A percentile compares a stretch with the other conserved stretches of the same genome.
These are phyloP conservation scores for Botrytis elliptica DNA, from an alignment of 2,329 filamentous ascomycete genomes.

Conservation along the genomic window DNA sequence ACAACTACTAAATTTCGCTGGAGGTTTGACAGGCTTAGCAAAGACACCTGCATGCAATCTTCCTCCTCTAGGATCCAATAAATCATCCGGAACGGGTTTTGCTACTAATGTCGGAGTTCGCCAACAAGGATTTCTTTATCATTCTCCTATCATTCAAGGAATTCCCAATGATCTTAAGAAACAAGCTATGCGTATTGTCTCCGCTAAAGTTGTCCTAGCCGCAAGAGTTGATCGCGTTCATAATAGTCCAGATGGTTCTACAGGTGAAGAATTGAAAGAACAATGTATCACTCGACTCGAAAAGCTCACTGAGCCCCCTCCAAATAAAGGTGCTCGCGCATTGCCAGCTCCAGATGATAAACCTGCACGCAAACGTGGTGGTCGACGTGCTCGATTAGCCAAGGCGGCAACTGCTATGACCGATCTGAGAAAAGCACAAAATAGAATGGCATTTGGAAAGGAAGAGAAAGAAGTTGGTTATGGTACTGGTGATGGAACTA, in stretches of 20 bases:
- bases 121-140: slow-evolving; percentile 90
- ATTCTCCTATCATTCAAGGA: slow-evolving; percentile 82
- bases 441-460: slow-evolving; percentile 92
- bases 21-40: slow-evolving; percentile 81
- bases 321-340: slow-evolving; percentile 83
- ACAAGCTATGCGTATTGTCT: slow-evolving; percentile 92
- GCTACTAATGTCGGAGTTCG: slow-evolving; percentile 90
- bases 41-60: slow-evolving; percentile 95
- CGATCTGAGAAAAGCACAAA: slow-evolving; percentile 91
- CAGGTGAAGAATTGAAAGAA: slow-evolving; percentile 77
- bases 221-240: slow-evolving; percentile 87
- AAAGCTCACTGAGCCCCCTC: slow-evolving; percentile 87
- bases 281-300: slow-evolving; percentile 83
- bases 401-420: slow-evolving; percentile 98
- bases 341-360: slow-evolving; percentile 95
- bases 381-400: slow-evolving; percentile 83
- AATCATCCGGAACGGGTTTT: slow-evolving; percentile 73
- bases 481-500: slow-evolving; percentile 78
- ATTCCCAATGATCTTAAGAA: slow-evolving; percentile 85
- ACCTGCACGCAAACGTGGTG: slow-evolving; percentile 87
- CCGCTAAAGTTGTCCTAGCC: slow-evolving; percentile 90
- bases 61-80: slow-evolving; percentile 85
- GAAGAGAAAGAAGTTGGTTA: slow-evolving; percentile 94
- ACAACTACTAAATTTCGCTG: slow-evolving; percentile 92
- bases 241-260: slow-evolving; percentile 75